phyloP scores from a whole-genome alignment of 108 stramenopile genomes.

The Pseudonitzschia pungens region DNA sequence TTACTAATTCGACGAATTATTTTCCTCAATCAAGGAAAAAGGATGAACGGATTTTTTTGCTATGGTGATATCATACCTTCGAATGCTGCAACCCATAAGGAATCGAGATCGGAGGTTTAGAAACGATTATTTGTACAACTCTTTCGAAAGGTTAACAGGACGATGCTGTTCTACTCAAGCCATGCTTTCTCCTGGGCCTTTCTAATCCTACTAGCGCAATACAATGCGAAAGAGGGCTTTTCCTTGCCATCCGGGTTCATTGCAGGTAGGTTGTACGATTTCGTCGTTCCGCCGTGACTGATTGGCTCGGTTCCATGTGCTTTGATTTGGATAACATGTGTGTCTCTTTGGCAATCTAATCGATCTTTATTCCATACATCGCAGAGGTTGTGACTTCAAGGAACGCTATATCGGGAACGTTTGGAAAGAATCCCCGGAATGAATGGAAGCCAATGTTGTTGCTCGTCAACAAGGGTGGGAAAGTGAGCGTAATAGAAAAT shows the following conservation, averaged over 20 bases:
- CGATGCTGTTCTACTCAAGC: too few relatives aligned
- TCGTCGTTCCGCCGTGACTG: not conserved
- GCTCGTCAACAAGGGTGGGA: slow-evolving; percentile 13
- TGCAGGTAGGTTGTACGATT: not conserved
- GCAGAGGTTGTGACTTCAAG: not conserved
- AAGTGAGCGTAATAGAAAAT: slow-evolving; percentile 14
- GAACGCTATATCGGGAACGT: slow-evolving; percentile 5
- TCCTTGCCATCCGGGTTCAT: slow-evolving; percentile 7
- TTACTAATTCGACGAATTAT: too few relatives aligned
- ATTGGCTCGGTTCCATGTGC: not conserved
- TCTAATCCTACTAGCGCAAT: not conserved
- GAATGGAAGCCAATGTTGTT: not conserved
- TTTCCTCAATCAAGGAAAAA: too few relatives aligned
- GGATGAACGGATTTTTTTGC: too few relatives aligned
- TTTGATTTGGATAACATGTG: too few relatives aligned
- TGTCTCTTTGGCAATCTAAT: too few relatives aligned
- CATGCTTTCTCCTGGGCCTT: not conserved
- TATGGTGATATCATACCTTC: too few relatives aligned
- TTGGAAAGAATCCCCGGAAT: slow-evolving; percentile 2
- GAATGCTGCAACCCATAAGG: too few relatives aligned
- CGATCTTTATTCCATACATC: too few relatives aligned
- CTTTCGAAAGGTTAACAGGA: too few relatives aligned
- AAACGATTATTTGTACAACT: too few relatives aligned
- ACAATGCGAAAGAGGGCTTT: not conserved
- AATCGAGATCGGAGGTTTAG: too few relatives aligned